Evolutionary conservation across 2,329 filamentous ascomycete species (phyloP).

Genomic region (Nemania abortiva): DNA sequence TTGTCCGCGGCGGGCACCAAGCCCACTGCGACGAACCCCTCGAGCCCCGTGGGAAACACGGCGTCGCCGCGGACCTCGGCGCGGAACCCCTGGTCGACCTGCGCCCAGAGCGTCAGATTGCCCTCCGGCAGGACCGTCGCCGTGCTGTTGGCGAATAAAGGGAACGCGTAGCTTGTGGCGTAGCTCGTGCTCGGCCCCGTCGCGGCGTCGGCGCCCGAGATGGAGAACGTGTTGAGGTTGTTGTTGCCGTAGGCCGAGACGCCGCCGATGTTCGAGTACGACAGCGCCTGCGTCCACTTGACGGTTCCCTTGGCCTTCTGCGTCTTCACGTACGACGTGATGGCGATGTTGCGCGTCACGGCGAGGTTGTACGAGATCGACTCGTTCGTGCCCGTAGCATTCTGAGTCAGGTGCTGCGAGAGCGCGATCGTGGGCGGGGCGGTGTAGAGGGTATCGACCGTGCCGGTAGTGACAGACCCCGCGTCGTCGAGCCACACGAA

Average conservation of each 20-base stretch:
- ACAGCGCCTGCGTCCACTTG: slow-evolving; percentile 69
- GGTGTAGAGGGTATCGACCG: slow-evolving; percentile 49
- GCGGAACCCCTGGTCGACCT: slow-evolving; percentile 57
- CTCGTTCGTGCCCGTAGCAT: slow-evolving; percentile 66
- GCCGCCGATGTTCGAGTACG: slow-evolving; percentile 66
- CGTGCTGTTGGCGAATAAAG: slow-evolving; percentile 68
- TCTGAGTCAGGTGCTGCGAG: slow-evolving; percentile 61
- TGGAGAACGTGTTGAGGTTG: slow-evolving; percentile 51
- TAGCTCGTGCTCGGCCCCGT: slow-evolving; percentile 51
- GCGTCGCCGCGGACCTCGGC: slow-evolving; percentile 55
- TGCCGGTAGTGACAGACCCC: slow-evolving; percentile 65
- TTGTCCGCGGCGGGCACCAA: slow-evolving; percentile 42
- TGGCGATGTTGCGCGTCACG: slow-evolving; percentile 66
- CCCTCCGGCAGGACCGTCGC: slow-evolving; percentile 58
- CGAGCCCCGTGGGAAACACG: slow-evolving; percentile 69
- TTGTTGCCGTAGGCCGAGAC: slow-evolving; percentile 48
- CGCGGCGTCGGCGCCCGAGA: slow-evolving; percentile 59
- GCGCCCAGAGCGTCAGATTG: slow-evolving; percentile 60
- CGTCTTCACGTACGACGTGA: slow-evolving; percentile 65
- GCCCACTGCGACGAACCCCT: slow-evolving; percentile 62
- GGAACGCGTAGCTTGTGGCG: slow-evolving; percentile 66
- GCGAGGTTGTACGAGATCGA: slow-evolving; percentile 69
- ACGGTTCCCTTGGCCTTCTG: slow-evolving; percentile 57
- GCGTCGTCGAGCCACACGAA: slow-evolving; percentile 78
- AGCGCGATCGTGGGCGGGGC: slow-evolving; percentile 61